Conservation (phyloP, 2,329 filamentous ascomycete species). For the Fusarium camptoceras region DNA sequence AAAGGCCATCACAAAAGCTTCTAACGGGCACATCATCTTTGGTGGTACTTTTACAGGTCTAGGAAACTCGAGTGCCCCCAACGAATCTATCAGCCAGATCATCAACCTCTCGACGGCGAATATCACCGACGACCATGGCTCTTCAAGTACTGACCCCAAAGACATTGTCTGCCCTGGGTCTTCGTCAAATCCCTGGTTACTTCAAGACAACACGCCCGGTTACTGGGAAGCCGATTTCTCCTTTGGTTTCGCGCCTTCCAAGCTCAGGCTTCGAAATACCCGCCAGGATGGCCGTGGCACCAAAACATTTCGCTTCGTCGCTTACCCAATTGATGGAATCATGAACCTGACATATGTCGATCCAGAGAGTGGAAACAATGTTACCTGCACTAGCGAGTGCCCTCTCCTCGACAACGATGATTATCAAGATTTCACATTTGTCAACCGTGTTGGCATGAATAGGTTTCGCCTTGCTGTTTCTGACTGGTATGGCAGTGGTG, state of each 20-base stretch:
- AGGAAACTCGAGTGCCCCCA: constrained; percentile 79
- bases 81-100: constrained; percentile 76
- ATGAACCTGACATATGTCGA: constrained; percentile 96
- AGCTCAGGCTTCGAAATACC: constrained; percentile 89
- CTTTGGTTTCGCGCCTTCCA: constrained; percentile 88
- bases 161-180: constrained; percentile 83
- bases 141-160: constrained; percentile 72
- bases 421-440: constrained; percentile 92
- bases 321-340: constrained; percentile 88
- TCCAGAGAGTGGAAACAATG: constrained; percentile 72
- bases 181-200: constrained; percentile 80
- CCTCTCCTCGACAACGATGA: constrained; percentile 79
- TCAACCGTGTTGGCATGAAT: constrained; percentile 89
- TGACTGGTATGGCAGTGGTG: constrained; percentile 87
- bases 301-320: constrained; percentile 87
- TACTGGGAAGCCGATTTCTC: constrained; percentile 86
- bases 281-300: constrained; percentile 86
- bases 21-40: constrained; percentile 89
- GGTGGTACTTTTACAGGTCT: constrained; percentile 90
- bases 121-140: constrained; percentile 74
- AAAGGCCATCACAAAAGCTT: constrained; percentile 81
- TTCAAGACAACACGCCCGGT: constrained; percentile 79
- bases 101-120: constrained; percentile 86
- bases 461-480: constrained; percentile 86
- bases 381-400: constrained; percentile 83